phyloP scores from a whole-genome alignment of 2,329 filamentous ascomycete species.

The Colletotrichum somersetense region DNA sequence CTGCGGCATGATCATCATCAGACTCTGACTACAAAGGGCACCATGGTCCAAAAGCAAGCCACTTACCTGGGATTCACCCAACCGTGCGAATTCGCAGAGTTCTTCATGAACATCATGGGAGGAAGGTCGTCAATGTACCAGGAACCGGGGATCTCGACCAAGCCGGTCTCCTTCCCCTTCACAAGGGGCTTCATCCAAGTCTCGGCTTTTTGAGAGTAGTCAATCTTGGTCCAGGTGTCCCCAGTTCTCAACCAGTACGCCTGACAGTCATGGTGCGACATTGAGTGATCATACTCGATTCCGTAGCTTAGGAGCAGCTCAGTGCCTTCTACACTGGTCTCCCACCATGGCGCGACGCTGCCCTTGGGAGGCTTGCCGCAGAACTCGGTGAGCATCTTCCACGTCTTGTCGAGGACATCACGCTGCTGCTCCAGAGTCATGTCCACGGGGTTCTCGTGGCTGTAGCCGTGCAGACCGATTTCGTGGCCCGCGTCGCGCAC shows the following conservation, averaged over 20 bases:
- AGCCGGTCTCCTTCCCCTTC: slow-evolving; percentile 69
- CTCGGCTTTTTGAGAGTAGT: slow-evolving; percentile 71
- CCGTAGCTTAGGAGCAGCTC: slow-evolving; percentile 76
- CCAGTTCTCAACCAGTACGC: slow-evolving; percentile 74
- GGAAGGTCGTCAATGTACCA: slow-evolving; percentile 76
- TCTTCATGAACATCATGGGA: slow-evolving; percentile 81
- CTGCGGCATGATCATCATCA: neutral
- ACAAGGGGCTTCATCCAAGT: slow-evolving; percentile 76
- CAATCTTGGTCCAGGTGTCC: slow-evolving; percentile 76
- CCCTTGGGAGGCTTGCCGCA: slow-evolving; percentile 77
- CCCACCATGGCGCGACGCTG: slow-evolving; percentile 81
- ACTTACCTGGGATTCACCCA: slow-evolving; percentile 61
- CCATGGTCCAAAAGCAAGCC: accelerated
- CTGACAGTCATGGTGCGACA: slow-evolving; percentile 74
- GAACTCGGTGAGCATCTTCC: slow-evolving; percentile 77
- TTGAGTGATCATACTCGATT: slow-evolving; percentile 77
- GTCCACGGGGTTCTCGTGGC: slow-evolving; percentile 78
- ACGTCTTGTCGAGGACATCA: slow-evolving; percentile 82
- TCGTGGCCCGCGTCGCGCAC: slow-evolving; percentile 62
- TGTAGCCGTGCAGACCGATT: slow-evolving; percentile 75
- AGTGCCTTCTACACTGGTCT: slow-evolving; percentile 75
- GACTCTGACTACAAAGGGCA: accelerated
- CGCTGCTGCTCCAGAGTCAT: slow-evolving; percentile 82
- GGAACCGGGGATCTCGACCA: slow-evolving; percentile 74
- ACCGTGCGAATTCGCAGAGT: slow-evolving; percentile 72